Evolutionary conservation across 768 basidiomycete genomes (phyloP), one percentile per base, ranked within the genome.

Genomic region (Kwoniella mangroviensis): DNA sequence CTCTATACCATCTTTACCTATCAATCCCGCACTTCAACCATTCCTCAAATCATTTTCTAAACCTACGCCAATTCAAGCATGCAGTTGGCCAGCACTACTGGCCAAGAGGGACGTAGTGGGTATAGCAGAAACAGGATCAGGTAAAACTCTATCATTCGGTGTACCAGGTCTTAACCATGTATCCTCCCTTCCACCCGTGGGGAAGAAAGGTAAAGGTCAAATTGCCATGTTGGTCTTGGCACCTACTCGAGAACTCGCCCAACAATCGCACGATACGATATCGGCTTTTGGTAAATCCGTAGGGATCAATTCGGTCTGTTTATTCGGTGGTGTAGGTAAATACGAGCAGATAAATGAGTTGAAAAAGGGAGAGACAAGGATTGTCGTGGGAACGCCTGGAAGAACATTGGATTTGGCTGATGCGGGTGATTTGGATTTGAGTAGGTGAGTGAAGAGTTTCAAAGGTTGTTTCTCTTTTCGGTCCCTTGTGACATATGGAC

Each of bases 311-410:
- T 91, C 91, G 69, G 91, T 96, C 19, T 95, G 94, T 49, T 86
- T 98, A 21, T 98, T 92, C 79, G 97, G 97, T 40, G 97, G 97
- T n/a, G 93, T 97, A 21, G 88, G 91, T 45, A 98, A 98, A 84
- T 89, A 89, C 41, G 87, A 89, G 10, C 97, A 98, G 83, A 86
- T 90, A 58, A 87, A 87, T 63, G 87, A 89, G 78, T 85, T 97
- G 52, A 86, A 86, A 59, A 79, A 83, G 87, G 88, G 82, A 84
- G 84, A 63, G 85, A 86, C 75, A 11, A 87, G 90, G 58, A 90
- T 98, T 66, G 89, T 98, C 40, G 94, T 98, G 4, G 97, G 96
- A 6, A 99, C 97, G 0, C 97, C 97, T 0, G 97, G 97, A 2
- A 87, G 97, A 61, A 89, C 97, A 69, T 84, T 98, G 72, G 97